Conservation (phyloP, 768 basidiomycete genomes). For the Leccinum rimulosum region DNA sequence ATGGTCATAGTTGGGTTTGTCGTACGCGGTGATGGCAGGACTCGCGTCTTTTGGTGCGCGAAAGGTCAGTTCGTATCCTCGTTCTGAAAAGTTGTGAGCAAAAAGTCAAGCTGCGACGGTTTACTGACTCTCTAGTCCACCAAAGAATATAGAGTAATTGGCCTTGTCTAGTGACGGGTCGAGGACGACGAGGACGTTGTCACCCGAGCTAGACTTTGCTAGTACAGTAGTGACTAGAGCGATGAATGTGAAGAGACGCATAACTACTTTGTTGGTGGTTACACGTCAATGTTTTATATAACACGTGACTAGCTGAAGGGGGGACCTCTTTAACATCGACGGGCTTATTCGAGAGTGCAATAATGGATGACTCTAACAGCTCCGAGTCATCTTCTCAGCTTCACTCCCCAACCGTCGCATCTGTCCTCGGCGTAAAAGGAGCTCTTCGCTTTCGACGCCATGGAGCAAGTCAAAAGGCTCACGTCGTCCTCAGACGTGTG, state of each 20-base stretch:
- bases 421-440: slow-evolving; percentile 61
- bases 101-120: neutral
- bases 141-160: slow-evolving; percentile 82
- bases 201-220: slow-evolving; percentile 77
- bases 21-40: slow-evolving; percentile 66
- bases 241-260: slow-evolving; percentile 31
- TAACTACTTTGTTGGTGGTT: slow-evolving; percentile 2
- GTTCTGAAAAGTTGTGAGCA: slow-evolving; percentile 42
- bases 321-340: neutral
- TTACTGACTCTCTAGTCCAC: slow-evolving; percentile 65
- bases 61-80: slow-evolving; percentile 86
- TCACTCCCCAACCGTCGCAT: slow-evolving; percentile 39
- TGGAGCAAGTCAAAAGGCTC: slow-evolving; percentile 64
- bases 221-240: slow-evolving; percentile 22
- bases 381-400: slow-evolving; percentile 32
- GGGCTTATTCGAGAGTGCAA: too few relatives aligned
- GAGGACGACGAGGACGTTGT: slow-evolving; percentile 81
- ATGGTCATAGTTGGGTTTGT: slow-evolving; percentile 75
- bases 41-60: slow-evolving; percentile 74
- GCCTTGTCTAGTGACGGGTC: slow-evolving; percentile 65
- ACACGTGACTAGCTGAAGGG: neutral
- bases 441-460: slow-evolving; percentile 64
- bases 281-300: neutral
- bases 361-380: slow-evolving; percentile 38
- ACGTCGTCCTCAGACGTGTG: slow-evolving; percentile 65